A percentile compares a stretch with the other conserved stretches of the same genome.
phyloP scores from a whole-genome alignment of 768 basidiomycete genomes.

The Phylloporus scabripes region DNA sequence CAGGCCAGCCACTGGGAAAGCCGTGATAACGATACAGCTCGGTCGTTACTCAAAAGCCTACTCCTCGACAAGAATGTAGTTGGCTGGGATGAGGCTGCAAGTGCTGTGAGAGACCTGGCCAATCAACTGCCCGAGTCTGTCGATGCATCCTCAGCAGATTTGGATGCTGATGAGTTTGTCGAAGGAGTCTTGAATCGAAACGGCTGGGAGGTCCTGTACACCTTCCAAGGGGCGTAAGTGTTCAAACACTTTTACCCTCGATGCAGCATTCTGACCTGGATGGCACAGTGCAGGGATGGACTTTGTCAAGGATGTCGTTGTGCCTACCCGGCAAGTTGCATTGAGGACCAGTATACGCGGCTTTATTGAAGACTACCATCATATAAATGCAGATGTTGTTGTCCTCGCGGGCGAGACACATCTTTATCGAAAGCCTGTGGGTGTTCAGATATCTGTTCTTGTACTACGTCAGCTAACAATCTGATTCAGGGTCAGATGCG shows the following conservation, averaged over 20 bases:
- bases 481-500: constrained; percentile 23
- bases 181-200: constrained; percentile 28
- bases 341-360: constrained; percentile 32
- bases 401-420: constrained; percentile 38
- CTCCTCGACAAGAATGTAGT: constrained; percentile 22
- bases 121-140: constrained; percentile 17
- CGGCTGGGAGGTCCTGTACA: constrained; percentile 38
- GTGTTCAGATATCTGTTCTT: neutral
- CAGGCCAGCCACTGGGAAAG: constrained; percentile 15
- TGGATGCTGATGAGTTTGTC: constrained; percentile 25
- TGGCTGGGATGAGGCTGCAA: constrained; percentile 26
- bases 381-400: constrained; percentile 32
- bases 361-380: constrained; percentile 34
- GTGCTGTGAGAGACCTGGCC: constrained; percentile 16
- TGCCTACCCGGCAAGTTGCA: constrained; percentile 32
- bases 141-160: constrained; percentile 1
- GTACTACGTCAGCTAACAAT: neutral
- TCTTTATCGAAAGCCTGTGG: constrained; percentile 25
- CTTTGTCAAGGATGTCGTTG: constrained; percentile 35
- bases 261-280: constrained; percentile 9
- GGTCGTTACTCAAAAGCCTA: constrained; percentile 15
- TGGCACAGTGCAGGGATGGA: constrained; percentile 34
- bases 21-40: constrained; percentile 2
- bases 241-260: neutral
- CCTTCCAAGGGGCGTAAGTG: constrained; percentile 38